A percentile compares a stretch with the other conserved stretches of the same genome.
These are phyloP conservation scores for Zymoseptoria brevis DNA, from an alignment of 2,329 filamentous ascomycete genomes.

Conservation along the genomic window DNA sequence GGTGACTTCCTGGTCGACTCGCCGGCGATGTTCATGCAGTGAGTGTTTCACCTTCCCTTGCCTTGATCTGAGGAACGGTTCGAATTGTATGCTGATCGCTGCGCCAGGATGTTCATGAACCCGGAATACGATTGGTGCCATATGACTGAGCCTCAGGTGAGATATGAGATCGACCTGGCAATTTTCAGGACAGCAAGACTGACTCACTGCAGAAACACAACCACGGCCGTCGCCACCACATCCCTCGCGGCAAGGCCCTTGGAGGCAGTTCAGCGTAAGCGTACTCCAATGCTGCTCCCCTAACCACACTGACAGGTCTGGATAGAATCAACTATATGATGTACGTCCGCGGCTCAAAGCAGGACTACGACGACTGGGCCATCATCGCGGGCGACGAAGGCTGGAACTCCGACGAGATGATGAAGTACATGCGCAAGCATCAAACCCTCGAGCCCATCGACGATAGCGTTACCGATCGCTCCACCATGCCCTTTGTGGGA, in stretches of 20 bases:
- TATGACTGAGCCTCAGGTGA: conserved; percentile 18
- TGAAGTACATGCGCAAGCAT: conserved; percentile 38
- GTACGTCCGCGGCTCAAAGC: conserved; percentile 35
- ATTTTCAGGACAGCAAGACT: neutral
- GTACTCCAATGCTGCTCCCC: neutral
- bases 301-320: neutral
- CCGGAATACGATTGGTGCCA: conserved; percentile 21
- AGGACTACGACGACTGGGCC: conserved; percentile 44
- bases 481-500: conserved; percentile 26
- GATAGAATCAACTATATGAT: conserved; percentile 30
- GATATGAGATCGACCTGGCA: neutral
- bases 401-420: conserved; percentile 42
- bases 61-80: too few relatives aligned
- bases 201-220: conserved; percentile 9
- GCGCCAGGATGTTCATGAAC: conserved; percentile 9
- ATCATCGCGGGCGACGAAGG: conserved; percentile 33
- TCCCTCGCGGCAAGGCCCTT: conserved; percentile 30
- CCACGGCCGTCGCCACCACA: conserved; percentile 18
- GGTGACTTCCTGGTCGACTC: conserved; percentile 20
- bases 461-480: conserved; percentile 21
- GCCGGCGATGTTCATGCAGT: conserved; percentile 20
- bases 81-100: too few relatives aligned
- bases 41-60: too few relatives aligned
- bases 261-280: conserved; percentile 32
- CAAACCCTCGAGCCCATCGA: conserved; percentile 31